These are phyloP conservation scores for Chalciporus pseudorubinellus DNA, from an alignment of 768 basidiomycete genomes.

Conservation along the genomic window DNA sequence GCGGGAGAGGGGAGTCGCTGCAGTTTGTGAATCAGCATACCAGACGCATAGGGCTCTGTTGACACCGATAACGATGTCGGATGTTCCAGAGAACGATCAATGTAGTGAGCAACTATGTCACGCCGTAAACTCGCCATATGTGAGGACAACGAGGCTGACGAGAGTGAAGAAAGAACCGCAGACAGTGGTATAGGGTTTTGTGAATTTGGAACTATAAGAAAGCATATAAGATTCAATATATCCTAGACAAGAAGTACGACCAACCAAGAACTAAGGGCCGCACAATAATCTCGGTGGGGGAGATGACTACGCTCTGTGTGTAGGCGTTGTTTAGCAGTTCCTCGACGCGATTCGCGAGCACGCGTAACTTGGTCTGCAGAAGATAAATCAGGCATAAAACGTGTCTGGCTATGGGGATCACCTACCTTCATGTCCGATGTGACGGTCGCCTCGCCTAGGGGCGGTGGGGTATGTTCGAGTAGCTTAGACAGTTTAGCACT, in stretches of 20 bases:
- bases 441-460: conserved; percentile 52
- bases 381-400: not conserved
- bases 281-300: conserved; percentile 49
- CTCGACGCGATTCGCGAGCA: conserved; percentile 56
- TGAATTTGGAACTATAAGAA: conserved; percentile 54
- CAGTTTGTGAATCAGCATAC: conserved; percentile 43
- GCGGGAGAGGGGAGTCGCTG: conserved; percentile 47
- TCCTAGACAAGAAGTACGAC: conserved; percentile 30
- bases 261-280: conserved; percentile 48
- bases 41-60: conserved; percentile 33
- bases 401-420: conserved; percentile 1
- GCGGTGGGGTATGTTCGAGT: conserved; percentile 47
- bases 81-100: conserved; percentile 57
- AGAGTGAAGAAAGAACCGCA: conserved; percentile 58
- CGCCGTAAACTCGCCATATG: conserved; percentile 63
- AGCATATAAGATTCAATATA: conserved; percentile 3
- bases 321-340: conserved; percentile 74
- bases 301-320: conserved; percentile 52
- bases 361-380: conserved; percentile 52
- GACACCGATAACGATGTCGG: conserved; percentile 43
- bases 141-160: conserved; percentile 48
- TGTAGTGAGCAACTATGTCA: conserved; percentile 56
- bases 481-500: conserved; percentile 42
- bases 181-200: conserved; percentile 48
- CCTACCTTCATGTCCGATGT: conserved; percentile 58